Base-by-base conservation (phyloP, 768 basidiomycete species). In the Brasilioporus rufonigricans region DNA sequence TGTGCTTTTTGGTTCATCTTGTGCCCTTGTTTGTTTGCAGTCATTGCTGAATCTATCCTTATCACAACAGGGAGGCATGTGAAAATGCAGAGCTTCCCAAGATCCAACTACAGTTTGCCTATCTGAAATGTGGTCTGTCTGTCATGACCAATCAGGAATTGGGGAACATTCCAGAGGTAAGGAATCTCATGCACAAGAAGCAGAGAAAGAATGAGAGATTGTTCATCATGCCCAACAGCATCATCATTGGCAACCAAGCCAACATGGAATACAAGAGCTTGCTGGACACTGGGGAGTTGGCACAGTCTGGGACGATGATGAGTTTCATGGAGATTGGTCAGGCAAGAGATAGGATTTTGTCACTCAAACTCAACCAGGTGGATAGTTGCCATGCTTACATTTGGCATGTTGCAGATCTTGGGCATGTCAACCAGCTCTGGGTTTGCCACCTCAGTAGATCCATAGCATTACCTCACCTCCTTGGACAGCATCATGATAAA, bases 151-250 rank as follows among this genome's bases (percentile, higher is more conserved):
- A n/a, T n/a, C n/a, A n/a, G n/a, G n/a, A n/a, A n/a, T n/a, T n/a
- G n/a, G n/a, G n/a, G n/a, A n/a, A 74, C 61, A 87, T 98, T 61
- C 95, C 96, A 18, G 96, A 99, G 75, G 96, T 97, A 48, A 91
- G 91, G 47, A 98, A 98, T 76, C 78, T 98, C 58, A 96, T 94
- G 45, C 82, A 91, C 63, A 94, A n/a, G n/a, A n/a, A n/a, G n/a
- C n/a, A n/a, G n/a, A 80, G 91, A 71, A 84, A 82, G 71, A 90
- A 95, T 65, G 94, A 91, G 56, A 79, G 92, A 61, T 77, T 80
- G n/a, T n/a, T n/a, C n/a, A n/a, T 88, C 58, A 91, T 98, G 24
- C 93, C 93, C 27, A 96, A 99, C 72, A 93, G 91, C 63, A 82
- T 98, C 49, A 76, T 98, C 43, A 89, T 96, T 19, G 93, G 92